Conservation (phyloP, 768 basidiomycete species). For the Lyophyllum atratum region DNA sequence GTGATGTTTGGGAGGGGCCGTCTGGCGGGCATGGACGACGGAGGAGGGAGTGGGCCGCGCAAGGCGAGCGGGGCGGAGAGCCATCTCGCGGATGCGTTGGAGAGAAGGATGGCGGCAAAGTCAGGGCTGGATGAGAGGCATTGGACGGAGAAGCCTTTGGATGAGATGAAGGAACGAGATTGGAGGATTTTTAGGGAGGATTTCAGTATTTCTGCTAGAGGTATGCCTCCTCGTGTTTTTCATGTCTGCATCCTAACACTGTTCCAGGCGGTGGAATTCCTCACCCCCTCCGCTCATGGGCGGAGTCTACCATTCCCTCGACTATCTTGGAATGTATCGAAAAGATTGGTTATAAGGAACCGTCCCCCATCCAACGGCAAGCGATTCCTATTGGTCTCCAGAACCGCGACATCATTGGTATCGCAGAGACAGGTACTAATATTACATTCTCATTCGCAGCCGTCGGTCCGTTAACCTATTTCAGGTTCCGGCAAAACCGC, state of each 20-base stretch:
- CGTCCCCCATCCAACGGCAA: slow-evolving; percentile 95
- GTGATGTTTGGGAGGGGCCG: slow-evolving; percentile 88
- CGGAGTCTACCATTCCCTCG: slow-evolving; percentile 81
- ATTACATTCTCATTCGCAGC: background rate
- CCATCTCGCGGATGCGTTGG: slow-evolving; percentile 80
- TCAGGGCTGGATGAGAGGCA: slow-evolving; percentile 90
- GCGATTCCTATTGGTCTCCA: slow-evolving; percentile 99
- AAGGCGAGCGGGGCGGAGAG: slow-evolving; percentile 34
- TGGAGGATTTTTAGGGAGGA: slow-evolving; percentile 99
- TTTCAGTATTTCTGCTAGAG: slow-evolving; percentile 93
- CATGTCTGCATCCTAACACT: background rate
- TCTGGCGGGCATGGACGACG: slow-evolving; percentile 86
- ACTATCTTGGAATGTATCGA: slow-evolving; percentile 83
- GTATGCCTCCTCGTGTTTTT: slow-evolving; percentile 39
- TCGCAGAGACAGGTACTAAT: slow-evolving; percentile 89
- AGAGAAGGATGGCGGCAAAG: slow-evolving; percentile 79
- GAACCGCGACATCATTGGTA: slow-evolving; percentile 96
- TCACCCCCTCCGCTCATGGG: slow-evolving; percentile 90
- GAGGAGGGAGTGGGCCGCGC: slow-evolving; percentile 47
- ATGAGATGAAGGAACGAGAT: slow-evolving; percentile 96
- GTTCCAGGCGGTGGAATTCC: slow-evolving; percentile 86
- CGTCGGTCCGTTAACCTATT: slow-evolving; percentile 4
- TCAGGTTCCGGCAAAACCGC: slow-evolving; percentile 98
- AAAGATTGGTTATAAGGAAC: slow-evolving; percentile 94
- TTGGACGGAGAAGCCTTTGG: slow-evolving; percentile 93